phyloP scores from a whole-genome alignment of 2,329 filamentous ascomycete genomes.

The Aspergillus pseudoviridinutans region DNA sequence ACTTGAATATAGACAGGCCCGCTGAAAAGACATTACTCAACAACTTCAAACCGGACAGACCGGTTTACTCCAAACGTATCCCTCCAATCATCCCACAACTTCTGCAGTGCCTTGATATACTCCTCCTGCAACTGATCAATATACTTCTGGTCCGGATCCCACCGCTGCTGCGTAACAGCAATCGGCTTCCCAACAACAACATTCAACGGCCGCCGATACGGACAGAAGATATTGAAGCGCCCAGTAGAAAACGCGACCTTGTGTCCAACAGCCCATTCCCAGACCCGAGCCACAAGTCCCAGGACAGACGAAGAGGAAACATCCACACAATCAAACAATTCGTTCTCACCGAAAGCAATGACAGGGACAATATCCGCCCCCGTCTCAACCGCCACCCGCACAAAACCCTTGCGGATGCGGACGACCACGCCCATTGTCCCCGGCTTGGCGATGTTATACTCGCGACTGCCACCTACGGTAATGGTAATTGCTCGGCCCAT shows the following conservation, averaged over 20 bases:
- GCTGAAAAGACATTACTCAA: constrained; percentile 6
- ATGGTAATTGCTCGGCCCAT: constrained; percentile 86
- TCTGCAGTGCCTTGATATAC: constrained; percentile 57
- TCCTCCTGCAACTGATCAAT: constrained; percentile 68
- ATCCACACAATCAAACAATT: constrained; percentile 77
- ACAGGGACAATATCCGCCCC: constrained; percentile 83
- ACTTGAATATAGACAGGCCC: no score
- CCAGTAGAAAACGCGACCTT: constrained; percentile 79
- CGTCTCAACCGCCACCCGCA: constrained; percentile 77
- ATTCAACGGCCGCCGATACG: constrained; percentile 76
- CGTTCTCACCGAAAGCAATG: constrained; percentile 81
- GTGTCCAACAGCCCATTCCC: constrained; percentile 67
- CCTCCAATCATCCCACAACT: constrained; percentile 29
- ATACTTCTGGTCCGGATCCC: constrained; percentile 62
- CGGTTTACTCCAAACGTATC: constrained; percentile 23
- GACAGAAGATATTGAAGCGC: constrained; percentile 73
- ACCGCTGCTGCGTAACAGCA: constrained; percentile 51
- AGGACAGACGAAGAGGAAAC: constrained; percentile 60
- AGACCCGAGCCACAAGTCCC: constrained; percentile 56
- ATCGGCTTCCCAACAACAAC: constrained; percentile 77
- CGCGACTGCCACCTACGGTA: constrained; percentile 79
- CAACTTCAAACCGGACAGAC: constrained; percentile 25
- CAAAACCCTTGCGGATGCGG: constrained; percentile 75
- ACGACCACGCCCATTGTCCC: constrained; percentile 70
- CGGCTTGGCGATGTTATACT: constrained; percentile 76